These are phyloP conservation scores for Pichia californica DNA, from an alignment of 805 yeast genomes.

Conservation along the genomic window DNA sequence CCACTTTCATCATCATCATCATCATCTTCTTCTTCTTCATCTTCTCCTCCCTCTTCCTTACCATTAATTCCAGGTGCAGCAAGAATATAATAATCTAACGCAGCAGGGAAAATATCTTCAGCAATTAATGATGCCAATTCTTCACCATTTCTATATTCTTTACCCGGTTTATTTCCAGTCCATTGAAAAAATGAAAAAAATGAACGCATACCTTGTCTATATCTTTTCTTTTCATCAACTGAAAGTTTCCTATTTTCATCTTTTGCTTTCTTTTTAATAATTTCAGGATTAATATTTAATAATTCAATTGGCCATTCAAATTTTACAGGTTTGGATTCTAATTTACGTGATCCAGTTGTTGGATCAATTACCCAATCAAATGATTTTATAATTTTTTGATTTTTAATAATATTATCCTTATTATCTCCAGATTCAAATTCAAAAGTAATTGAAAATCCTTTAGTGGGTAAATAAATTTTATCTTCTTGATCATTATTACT, in stretches of 20 bases:
- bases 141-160: constrained; percentile 73
- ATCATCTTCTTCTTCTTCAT: constrained; percentile 40
- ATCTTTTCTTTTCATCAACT: constrained; percentile 50
- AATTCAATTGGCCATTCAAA: constrained; percentile 68
- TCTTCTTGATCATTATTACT: constrained; percentile 1
- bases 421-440: constrained; percentile 45
- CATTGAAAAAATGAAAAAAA: constrained; percentile 85
- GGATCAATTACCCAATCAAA: constrained; percentile 42
- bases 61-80: constrained; percentile 58
- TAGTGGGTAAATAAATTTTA: constrained; percentile 20
- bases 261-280: constrained; percentile 34
- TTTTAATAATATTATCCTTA: constrained; percentile 39
- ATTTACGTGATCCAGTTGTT: constrained; percentile 48
- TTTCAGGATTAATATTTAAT: constrained; percentile 47
- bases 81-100: constrained; percentile 74
- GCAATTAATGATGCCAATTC: constrained; percentile 64
- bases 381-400: constrained; percentile 53
- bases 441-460: constrained; percentile 51
- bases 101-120: constrained; percentile 81
- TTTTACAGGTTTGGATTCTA: constrained; percentile 47
- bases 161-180: constrained; percentile 75
- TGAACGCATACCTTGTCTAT: constrained; percentile 69
- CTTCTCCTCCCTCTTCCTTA: constrained; percentile 45
- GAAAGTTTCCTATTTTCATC: constrained; percentile 29
- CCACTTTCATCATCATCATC: constrained; percentile 23